Percentiles rank a stretch among this genome's conserved stretches.
These are phyloP conservation scores for Deinandra increscens DNA, from an alignment of 129 eudicot genomes.

Conservation along the genomic window DNA sequence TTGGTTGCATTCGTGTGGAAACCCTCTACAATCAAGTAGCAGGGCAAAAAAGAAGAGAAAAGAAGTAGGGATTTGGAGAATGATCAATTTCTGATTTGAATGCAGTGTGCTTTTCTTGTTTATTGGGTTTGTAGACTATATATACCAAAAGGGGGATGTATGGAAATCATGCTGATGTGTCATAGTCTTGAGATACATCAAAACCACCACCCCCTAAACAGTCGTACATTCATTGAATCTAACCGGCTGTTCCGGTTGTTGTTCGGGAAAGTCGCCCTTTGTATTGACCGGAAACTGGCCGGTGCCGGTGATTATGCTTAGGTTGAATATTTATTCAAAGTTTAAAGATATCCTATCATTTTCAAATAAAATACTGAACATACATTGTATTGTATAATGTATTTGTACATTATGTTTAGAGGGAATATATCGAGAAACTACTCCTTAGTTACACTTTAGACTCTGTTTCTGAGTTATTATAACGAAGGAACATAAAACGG, in stretches of 20 bases:
- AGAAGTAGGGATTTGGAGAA: background rate
- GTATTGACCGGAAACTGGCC: slow-evolving; percentile 26
- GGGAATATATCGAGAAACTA: too few relatives aligned
- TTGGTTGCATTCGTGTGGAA: slow-evolving; percentile 45
- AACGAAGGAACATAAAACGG: too few relatives aligned
- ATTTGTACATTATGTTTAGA: too few relatives aligned
- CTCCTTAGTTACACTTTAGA: too few relatives aligned
- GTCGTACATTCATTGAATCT: slow-evolving; percentile 64
- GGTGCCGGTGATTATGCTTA: slow-evolving; percentile 29
- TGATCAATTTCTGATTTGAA: slow-evolving; percentile 22
- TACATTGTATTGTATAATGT: background rate
- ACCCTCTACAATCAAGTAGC: slow-evolving; percentile 41
- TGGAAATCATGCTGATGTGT: slow-evolving; percentile 43
- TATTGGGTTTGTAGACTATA: slow-evolving; percentile 6
- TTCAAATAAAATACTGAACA: slow-evolving; percentile 14
- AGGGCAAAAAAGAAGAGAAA: slow-evolving; percentile 37
- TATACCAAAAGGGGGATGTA: slow-evolving; percentile 38
- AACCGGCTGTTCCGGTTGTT: slow-evolving; percentile 50
- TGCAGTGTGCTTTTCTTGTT: slow-evolving; percentile 17
- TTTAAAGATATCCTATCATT: background rate
- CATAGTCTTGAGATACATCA: slow-evolving; percentile 40
- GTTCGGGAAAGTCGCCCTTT: slow-evolving; percentile 37
- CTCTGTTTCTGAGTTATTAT: too few relatives aligned
- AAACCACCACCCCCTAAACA: slow-evolving; percentile 26
- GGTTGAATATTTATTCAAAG: slow-evolving; percentile 1